These are phyloP conservation scores for Globisporangium nagaii DNA, from an alignment of 352 stramenopile genomes.

Conservation along the genomic window DNA sequence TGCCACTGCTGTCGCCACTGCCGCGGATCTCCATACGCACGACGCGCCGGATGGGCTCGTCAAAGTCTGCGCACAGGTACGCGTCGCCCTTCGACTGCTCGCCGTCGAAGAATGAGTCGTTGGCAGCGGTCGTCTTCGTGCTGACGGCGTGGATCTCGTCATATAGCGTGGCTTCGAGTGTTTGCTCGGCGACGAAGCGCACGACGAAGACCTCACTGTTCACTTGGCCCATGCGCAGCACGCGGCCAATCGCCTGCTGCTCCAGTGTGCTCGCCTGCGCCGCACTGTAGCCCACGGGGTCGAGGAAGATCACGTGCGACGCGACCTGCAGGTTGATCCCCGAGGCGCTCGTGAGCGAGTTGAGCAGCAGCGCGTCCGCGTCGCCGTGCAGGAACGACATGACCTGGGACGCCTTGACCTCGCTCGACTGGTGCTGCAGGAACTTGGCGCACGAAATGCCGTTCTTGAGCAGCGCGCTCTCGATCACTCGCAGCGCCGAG, in stretches of 20 bases:
- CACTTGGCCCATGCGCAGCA: slow-evolving; percentile 83
- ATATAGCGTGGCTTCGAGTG: slow-evolving; percentile 68
- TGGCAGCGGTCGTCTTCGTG: slow-evolving; percentile 30
- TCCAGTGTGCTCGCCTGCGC: slow-evolving; percentile 74
- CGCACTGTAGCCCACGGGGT: slow-evolving; percentile 62
- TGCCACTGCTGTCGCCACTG: slow-evolving; percentile 1
- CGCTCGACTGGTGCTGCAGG: slow-evolving; percentile 68
- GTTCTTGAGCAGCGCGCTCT: slow-evolving; percentile 47
- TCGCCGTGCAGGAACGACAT: slow-evolving; percentile 56
- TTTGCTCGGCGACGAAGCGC: slow-evolving; percentile 68
- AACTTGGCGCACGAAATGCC: slow-evolving; percentile 65
- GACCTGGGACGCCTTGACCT: slow-evolving; percentile 72
- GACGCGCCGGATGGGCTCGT: slow-evolving; percentile 40
- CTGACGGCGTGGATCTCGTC: slow-evolving; percentile 64
- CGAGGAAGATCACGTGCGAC: slow-evolving; percentile 78
- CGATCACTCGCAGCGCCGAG: slow-evolving; percentile 51
- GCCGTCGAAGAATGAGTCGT: slow-evolving; percentile 71
- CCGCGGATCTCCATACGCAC: slow-evolving; percentile 48
- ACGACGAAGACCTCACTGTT: slow-evolving; percentile 63
- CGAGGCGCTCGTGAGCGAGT: slow-evolving; percentile 75
- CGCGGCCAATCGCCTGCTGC: slow-evolving; percentile 78
- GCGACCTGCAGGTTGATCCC: slow-evolving; percentile 84
- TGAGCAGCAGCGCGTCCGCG: slow-evolving; percentile 68
- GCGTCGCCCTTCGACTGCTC: slow-evolving; percentile 34
- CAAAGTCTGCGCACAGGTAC: slow-evolving; percentile 56